Percentiles rank a stretch among this genome's conserved stretches.
These are phyloP conservation scores for Afroboletus lepidellus DNA, from an alignment of 1,284 basidiomycete genomes.

Conservation along the genomic window DNA sequence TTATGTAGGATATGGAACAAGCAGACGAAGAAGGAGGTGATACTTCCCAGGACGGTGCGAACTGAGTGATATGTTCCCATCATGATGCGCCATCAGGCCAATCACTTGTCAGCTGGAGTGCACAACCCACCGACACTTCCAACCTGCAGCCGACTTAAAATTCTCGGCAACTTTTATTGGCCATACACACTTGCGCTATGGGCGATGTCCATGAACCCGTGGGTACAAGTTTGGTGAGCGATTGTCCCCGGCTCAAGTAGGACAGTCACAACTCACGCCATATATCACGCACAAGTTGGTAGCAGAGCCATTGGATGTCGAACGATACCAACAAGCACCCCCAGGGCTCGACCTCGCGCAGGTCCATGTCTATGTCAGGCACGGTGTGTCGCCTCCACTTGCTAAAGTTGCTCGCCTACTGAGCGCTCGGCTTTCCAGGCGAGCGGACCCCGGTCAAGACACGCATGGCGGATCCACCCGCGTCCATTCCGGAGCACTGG, in stretches of 20 bases:
- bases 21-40: neutral
- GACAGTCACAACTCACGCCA: neutral
- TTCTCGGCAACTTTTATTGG: neutral
- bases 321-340: slow-evolving; percentile 59
- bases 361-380: slow-evolving; percentile 71
- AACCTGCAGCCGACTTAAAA: neutral
- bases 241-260: neutral
- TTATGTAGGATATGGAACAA: neutral
- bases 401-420: neutral
- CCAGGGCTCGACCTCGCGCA: slow-evolving; percentile 59
- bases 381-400: slow-evolving; percentile 49
- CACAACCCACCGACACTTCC: neutral
- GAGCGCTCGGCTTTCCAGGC: slow-evolving; percentile 40
- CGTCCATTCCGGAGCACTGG: slow-evolving; percentile 70
- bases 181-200: slow-evolving; percentile 4
- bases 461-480: slow-evolving; percentile 59
- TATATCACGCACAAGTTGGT: slow-evolving; percentile 23
- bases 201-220: neutral
- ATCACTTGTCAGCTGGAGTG: neutral
- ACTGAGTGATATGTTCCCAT: neutral
- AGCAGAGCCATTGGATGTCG: slow-evolving; percentile 54
- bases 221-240: slow-evolving; percentile 15
- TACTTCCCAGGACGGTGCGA: slow-evolving; percentile 17
- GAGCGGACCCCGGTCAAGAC: slow-evolving; percentile 73
- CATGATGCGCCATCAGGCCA: neutral